Evolutionary conservation across 106 monocot genomes (phyloP), one percentile per base, ranked within the genome.

Genomic region (Chionographis japonica): DNA sequence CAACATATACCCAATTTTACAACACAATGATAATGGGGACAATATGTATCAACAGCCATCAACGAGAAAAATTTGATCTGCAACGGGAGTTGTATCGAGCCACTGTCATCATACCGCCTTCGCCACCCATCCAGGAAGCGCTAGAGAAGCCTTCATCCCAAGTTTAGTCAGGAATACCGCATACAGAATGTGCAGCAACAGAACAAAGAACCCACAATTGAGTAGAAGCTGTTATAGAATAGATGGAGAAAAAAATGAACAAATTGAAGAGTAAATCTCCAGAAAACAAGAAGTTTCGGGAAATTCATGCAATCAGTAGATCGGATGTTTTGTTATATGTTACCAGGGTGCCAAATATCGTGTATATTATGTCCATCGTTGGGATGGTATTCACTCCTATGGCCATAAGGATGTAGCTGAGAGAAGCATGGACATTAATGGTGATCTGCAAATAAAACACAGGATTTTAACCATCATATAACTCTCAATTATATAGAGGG

Each of bases 181-280:
- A 72, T 95, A 89, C 5, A 95, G 68, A 72, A 95, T 92, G 70
- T 95, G 95, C 73, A 95, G 82, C 70, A 95, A 77, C 60, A 95
- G 82, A 19, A 92, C 82, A 55, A 89, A 81, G 78, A 88, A 92
- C 58, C 79, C 89, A 61, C 92, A 86, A 67, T 97, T 97, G 64
- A 97, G 74, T 41, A 90, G 46, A 58, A 90, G 86, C 90, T 90
- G 86, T 60, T 58, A 11, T 39, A 52, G 14, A 56, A 69, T 15
- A 63, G 9, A 27, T 27, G 27, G 27, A 27, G 1, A 60, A 11
- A 11, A 83, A 18, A 61, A 61, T 1, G 56, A 60, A n/a, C 2
- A 39, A 27, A 61, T 11, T 35, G 54, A 10, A 40, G 3, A 56
- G 54, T 7, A 20, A n/a, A 15, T 36, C 11, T 8, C 16, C 8